A percentile compares a stretch with the other conserved stretches of the same genome.
Evolutionary conservation across 1,284 basidiomycete species (phyloP).

Genomic region (Leccinum holopus): DNA sequence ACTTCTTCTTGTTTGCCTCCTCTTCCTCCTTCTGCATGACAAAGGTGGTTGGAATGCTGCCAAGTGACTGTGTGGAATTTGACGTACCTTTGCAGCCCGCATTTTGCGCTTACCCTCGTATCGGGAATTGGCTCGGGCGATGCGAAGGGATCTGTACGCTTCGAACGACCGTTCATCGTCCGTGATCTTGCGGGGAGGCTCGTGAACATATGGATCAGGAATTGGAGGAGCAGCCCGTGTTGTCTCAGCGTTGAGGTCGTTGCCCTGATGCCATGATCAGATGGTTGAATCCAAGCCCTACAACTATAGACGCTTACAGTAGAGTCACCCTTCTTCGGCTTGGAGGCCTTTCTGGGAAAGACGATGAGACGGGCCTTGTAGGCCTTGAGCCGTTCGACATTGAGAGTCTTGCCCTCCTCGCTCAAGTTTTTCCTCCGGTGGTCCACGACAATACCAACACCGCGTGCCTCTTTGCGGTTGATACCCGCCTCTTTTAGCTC

Average conservation of each 20-base stretch:
- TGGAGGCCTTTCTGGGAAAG: slow-evolving; percentile 95
- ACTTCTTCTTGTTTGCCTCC: slow-evolving; percentile 92
- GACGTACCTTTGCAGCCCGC: slow-evolving; percentile 73
- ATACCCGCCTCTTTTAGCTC: slow-evolving; percentile 98
- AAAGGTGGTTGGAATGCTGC: slow-evolving; percentile 9
- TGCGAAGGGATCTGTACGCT: slow-evolving; percentile 89
- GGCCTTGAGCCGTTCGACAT: slow-evolving; percentile 92
- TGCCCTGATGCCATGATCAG: slow-evolving; percentile 52
- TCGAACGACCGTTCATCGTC: slow-evolving; percentile 87
- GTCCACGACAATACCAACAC: slow-evolving; percentile 95
- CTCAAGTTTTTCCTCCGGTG: slow-evolving; percentile 96
- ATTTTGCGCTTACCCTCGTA: slow-evolving; percentile 86
- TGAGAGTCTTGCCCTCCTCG: slow-evolving; percentile 96
- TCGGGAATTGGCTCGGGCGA: slow-evolving; percentile 81
- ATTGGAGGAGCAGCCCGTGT: slow-evolving; percentile 75
- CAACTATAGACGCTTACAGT: slow-evolving; percentile 54
- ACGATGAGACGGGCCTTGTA: slow-evolving; percentile 89
- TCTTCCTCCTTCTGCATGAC: slow-evolving; percentile 79
- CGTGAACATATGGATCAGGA: slow-evolving; percentile 66
- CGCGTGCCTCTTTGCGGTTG: slow-evolving; percentile 90
- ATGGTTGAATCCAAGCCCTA: not conserved
- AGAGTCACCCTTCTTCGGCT: slow-evolving; percentile 95
- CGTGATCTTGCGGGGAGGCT: slow-evolving; percentile 93
- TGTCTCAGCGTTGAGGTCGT: slow-evolving; percentile 81
- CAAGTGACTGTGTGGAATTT: not conserved